Percentiles rank a stretch among this genome's conserved stretches.
Evolutionary conservation across 2,329 filamentous ascomycete species (phyloP).

Genomic region (Ophiosphaerella herpotricha): DNA sequence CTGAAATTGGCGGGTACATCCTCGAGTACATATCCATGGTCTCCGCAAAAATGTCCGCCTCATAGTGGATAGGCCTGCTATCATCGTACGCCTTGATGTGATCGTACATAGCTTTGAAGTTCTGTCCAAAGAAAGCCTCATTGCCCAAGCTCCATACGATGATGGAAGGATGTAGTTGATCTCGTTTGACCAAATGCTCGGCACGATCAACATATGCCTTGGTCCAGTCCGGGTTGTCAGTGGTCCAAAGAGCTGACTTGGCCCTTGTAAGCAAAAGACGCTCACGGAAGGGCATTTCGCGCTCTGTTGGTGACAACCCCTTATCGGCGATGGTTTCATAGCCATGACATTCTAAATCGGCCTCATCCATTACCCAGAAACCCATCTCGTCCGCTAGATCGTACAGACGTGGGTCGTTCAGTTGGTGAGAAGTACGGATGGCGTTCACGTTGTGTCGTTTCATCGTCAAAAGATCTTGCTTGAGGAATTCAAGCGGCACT

Average conservation of each 20-base stretch:
- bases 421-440: slow-evolving; percentile 70
- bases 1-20: slow-evolving; percentile 66
- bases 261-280: slow-evolving; percentile 62
- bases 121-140: slow-evolving; percentile 72
- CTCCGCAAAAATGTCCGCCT: slow-evolving; percentile 64
- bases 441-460: slow-evolving; percentile 74
- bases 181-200: slow-evolving; percentile 65
- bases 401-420: slow-evolving; percentile 64
- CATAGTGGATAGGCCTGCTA: slow-evolving; percentile 67
- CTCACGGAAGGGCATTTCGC: slow-evolving; percentile 62
- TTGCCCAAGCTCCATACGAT: slow-evolving; percentile 77
- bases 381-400: slow-evolving; percentile 69
- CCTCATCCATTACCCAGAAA: slow-evolving; percentile 66
- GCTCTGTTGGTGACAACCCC: slow-evolving; percentile 26
- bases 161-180: slow-evolving; percentile 72
- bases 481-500: slow-evolving; percentile 66
- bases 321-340: slow-evolving; percentile 47
- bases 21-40: slow-evolving; percentile 69
- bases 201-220: slow-evolving; percentile 71
- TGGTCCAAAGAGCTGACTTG: slow-evolving; percentile 62
- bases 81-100: slow-evolving; percentile 64
- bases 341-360: slow-evolving; percentile 55
- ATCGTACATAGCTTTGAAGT: slow-evolving; percentile 70
- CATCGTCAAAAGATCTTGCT: slow-evolving; percentile 67
- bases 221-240: slow-evolving; percentile 65